Percentiles rank a stretch among this genome's conserved stretches.
Conservation (phyloP, 2,329 filamentous ascomycete genomes). For the Alternaria incomplexa region DNA sequence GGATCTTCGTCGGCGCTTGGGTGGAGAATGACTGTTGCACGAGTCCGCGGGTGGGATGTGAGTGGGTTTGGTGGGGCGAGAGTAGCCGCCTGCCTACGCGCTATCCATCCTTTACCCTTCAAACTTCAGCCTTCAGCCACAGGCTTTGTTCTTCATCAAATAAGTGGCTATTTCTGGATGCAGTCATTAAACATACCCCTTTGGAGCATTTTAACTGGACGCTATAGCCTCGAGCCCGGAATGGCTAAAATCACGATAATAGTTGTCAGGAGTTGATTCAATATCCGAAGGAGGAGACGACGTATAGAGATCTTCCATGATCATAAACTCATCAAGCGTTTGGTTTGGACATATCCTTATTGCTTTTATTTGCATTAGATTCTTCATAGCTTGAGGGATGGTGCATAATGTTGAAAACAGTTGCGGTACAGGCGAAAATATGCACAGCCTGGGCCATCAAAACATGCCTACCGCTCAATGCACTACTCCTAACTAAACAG, state of each 20-base stretch:
- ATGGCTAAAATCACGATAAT: too few relatives aligned
- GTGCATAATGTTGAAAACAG: too few relatives aligned
- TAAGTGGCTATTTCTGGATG: neutral
- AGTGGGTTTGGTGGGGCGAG: constrained; percentile 16
- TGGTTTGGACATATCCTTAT: too few relatives aligned
- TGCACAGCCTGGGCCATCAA: neutral
- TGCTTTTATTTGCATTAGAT: too few relatives aligned
- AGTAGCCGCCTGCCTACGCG: constrained; percentile 15
- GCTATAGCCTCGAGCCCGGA: neutral
- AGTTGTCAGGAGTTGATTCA: too few relatives aligned
- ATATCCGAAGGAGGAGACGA: too few relatives aligned
- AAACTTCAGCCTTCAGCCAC: neutral
- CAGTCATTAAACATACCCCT: neutral
- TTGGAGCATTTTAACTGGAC: neutral
- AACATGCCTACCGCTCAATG: too few relatives aligned
- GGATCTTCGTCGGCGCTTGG: constrained; percentile 16
- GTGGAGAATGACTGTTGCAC: constrained; percentile 8
- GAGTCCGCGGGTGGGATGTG: constrained; percentile 6
- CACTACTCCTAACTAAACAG: neutral
- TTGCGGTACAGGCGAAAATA: too few relatives aligned
- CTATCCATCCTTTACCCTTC: neutral
- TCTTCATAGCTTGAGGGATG: too few relatives aligned
- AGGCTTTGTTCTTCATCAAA: neutral
- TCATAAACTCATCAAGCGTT: too few relatives aligned
- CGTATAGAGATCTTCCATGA: too few relatives aligned